Percentiles rank a stretch among this genome's conserved stretches.
Evolutionary conservation across 2,329 filamentous ascomycete species (phyloP).

Genomic region (Purpureocillium lavendulum): DNA sequence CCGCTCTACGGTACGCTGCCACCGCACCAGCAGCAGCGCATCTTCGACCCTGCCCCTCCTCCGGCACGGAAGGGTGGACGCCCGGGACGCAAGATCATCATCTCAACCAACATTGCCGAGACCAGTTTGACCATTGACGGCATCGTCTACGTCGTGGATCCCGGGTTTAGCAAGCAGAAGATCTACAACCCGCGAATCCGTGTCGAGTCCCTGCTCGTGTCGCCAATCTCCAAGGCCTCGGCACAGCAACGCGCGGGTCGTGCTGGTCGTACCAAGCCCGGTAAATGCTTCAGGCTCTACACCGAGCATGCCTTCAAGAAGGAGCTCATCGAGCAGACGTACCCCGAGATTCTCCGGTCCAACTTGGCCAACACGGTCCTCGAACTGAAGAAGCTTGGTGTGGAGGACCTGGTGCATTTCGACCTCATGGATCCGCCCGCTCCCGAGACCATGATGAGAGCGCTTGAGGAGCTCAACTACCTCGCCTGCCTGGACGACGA

Average conservation of each 20-base stretch:
- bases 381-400: slow-evolving; percentile 93
- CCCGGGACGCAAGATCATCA: slow-evolving; percentile 87
- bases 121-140: slow-evolving; percentile 96
- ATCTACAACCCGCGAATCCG: slow-evolving; percentile 96
- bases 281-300: slow-evolving; percentile 96
- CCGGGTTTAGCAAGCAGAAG: slow-evolving; percentile 98
- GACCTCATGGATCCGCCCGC: slow-evolving; percentile 98
- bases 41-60: slow-evolving; percentile 82
- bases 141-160: slow-evolving; percentile 98
- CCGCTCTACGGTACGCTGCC: slow-evolving; percentile 91
- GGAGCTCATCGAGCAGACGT: slow-evolving; percentile 93
- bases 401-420: slow-evolving; percentile 94
- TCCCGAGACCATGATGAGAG: slow-evolving; percentile 96
- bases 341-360: slow-evolving; percentile 90
- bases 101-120: slow-evolving; percentile 97
- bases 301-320: slow-evolving; percentile 95
- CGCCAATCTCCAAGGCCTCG: slow-evolving; percentile 94
- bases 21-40: slow-evolving; percentile 86
- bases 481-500: slow-evolving; percentile 94
- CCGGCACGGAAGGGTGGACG: slow-evolving; percentile 66
- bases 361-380: slow-evolving; percentile 93
- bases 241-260: slow-evolving; percentile 96
- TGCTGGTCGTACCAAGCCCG: slow-evolving; percentile 95
- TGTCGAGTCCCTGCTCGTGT: slow-evolving; percentile 94
- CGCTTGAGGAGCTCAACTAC: slow-evolving; percentile 95